Evolutionary conservation across 2,329 filamentous ascomycete genomes (phyloP).

Genomic region (Phyllosticta paracitricarpa): DNA sequence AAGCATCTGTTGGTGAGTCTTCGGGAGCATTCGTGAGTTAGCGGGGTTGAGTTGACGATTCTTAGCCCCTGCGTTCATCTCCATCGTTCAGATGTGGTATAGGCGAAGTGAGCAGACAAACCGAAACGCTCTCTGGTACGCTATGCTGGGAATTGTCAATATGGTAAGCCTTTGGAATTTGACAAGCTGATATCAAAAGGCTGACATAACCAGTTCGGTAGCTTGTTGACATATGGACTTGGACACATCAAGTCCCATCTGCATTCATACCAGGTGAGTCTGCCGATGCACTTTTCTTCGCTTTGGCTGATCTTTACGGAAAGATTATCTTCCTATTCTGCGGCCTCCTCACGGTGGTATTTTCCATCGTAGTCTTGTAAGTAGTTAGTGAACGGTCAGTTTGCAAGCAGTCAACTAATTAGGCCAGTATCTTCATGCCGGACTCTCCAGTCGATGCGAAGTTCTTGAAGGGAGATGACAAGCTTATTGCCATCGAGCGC

Average conservation of each 20-base stretch:
- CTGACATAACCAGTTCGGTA: slow-evolving; percentile 27
- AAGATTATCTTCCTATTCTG: slow-evolving; percentile 28
- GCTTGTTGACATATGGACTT: slow-evolving; percentile 49
- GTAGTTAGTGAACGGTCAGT: neutral
- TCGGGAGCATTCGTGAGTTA: slow-evolving; percentile 23
- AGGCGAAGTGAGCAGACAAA: slow-evolving; percentile 47
- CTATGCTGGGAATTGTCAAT: slow-evolving; percentile 47
- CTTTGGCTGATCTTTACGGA: too few species aligned
- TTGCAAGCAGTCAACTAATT: neutral
- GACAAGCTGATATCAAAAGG: neutral
- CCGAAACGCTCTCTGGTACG: slow-evolving; percentile 46
- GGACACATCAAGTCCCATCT: slow-evolving; percentile 45
- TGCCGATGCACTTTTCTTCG: too few species aligned
- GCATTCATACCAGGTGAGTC: slow-evolving; percentile 19
- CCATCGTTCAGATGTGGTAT: slow-evolving; percentile 54
- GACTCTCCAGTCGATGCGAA: slow-evolving; percentile 54
- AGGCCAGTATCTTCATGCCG: slow-evolving; percentile 42
- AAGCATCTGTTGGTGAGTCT: slow-evolving; percentile 43
- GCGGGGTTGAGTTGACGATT: slow-evolving; percentile 27
- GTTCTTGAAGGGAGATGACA: slow-evolving; percentile 48
- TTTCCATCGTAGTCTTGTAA: slow-evolving; percentile 40
- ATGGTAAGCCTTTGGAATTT: slow-evolving; percentile 24
- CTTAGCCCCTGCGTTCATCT: slow-evolving; percentile 24
- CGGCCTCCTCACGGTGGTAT: slow-evolving; percentile 39
- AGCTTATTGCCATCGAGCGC: slow-evolving; percentile 48